Conservation (phyloP, 2,329 filamentous ascomycete species). For the Microdochium paspali region DNA sequence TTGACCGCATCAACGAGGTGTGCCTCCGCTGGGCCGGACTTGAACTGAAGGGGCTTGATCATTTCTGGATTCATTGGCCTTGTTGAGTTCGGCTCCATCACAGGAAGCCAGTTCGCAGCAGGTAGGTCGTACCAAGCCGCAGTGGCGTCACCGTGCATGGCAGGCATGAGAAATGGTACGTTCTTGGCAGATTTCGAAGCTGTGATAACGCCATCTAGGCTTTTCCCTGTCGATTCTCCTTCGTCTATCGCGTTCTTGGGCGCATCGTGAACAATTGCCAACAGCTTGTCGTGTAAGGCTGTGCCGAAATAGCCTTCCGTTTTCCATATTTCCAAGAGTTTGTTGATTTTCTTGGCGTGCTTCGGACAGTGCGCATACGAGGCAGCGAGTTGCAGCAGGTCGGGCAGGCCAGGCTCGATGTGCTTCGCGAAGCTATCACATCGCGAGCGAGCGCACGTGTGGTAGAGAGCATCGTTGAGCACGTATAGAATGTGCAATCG, state of each 20-base stretch:
- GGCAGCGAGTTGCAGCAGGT: conserved; percentile 51
- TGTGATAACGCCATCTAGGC: conserved; percentile 10
- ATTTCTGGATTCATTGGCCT: conserved; percentile 62
- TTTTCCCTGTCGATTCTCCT: conserved; percentile 9
- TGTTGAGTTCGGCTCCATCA: conserved; percentile 67
- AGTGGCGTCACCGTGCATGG: conserved; percentile 65
- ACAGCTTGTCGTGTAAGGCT: conserved; percentile 47
- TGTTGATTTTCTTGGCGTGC: conserved; percentile 53
- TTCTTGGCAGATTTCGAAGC: conserved; percentile 38
- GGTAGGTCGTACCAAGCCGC: conserved; percentile 76
- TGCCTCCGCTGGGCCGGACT: conserved; percentile 57
- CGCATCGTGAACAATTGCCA: conserved; percentile 40
- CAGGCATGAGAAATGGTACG: conserved; percentile 61
- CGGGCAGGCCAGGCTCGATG: conserved; percentile 48
- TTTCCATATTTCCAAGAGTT: conserved; percentile 63
- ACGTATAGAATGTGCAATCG: conserved; percentile 71
- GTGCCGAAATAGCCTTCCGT: conserved; percentile 51
- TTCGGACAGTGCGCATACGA: conserved; percentile 52
- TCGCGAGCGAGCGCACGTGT: conserved; percentile 44
- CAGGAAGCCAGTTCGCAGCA: conserved; percentile 70
- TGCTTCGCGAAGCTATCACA: conserved; percentile 42
- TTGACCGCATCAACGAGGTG: conserved; percentile 60
- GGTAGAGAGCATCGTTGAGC: conserved; percentile 69
- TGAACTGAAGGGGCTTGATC: conserved; percentile 63
- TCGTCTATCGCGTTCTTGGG: conserved; percentile 11